Percentiles rank a stretch among this genome's conserved stretches.
Evolutionary conservation across 2,329 filamentous ascomycete species (phyloP).

Genomic region (Fusarium scirpi): DNA sequence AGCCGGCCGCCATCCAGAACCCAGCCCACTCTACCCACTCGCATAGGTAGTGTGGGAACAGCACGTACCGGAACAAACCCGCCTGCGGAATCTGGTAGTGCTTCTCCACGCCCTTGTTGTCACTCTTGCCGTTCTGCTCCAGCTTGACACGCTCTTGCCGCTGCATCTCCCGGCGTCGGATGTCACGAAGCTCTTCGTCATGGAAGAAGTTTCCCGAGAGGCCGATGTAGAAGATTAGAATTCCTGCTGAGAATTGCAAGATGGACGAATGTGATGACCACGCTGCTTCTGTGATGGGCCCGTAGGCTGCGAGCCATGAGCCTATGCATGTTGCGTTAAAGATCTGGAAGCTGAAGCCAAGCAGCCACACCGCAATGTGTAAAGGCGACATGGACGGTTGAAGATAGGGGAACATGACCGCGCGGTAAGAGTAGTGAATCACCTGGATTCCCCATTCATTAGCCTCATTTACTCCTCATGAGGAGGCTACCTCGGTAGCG

Average conservation of each 20-base stretch:
- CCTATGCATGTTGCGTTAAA: constrained; percentile 82
- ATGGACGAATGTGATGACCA: constrained; percentile 59
- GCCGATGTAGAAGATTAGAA: constrained; percentile 80
- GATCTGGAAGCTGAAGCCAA: constrained; percentile 80
- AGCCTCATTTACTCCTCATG: constrained; percentile 11
- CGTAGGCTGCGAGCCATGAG: constrained; percentile 85
- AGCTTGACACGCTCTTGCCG: constrained; percentile 60
- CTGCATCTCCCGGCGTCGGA: constrained; percentile 76
- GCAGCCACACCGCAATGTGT: constrained; percentile 73
- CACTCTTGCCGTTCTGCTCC: constrained; percentile 47
- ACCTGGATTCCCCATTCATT: constrained; percentile 57
- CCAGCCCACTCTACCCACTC: constrained; percentile 98
- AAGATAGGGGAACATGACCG: constrained; percentile 82
- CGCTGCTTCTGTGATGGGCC: constrained; percentile 68
- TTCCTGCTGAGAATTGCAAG: constrained; percentile 69
- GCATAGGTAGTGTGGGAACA: constrained; percentile 94
- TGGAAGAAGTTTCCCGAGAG: constrained; percentile 87
- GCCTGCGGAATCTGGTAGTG: constrained; percentile 88
- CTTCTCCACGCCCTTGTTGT: constrained; percentile 65
- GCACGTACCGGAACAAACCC: constrained; percentile 83
- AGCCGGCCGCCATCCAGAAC: constrained; percentile 81
- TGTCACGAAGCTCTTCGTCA: constrained; percentile 89
- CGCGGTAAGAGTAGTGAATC: constrained; percentile 92
- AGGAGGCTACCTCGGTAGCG: constrained; percentile 16
- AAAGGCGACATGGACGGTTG: constrained; percentile 95